Percentiles rank a stretch among this genome's conserved stretches.
Evolutionary conservation across 2,329 filamentous ascomycete genomes (phyloP).

Genomic region (Penicillium olsonii): DNA sequence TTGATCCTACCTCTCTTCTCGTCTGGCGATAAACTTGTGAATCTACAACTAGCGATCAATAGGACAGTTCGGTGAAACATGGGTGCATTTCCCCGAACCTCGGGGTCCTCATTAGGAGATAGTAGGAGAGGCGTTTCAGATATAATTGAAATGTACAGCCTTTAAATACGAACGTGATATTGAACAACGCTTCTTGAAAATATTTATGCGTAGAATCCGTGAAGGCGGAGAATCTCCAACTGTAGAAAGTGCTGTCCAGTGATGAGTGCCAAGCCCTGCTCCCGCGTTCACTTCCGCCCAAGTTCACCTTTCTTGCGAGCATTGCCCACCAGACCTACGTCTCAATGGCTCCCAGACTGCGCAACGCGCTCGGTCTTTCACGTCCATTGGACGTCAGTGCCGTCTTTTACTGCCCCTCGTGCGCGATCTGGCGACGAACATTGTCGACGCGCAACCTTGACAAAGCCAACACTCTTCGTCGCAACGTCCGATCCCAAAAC

Average conservation of each 20-base stretch:
- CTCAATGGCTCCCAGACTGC: constrained; percentile 44
- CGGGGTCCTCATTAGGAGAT: background rate
- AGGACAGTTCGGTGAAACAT: constrained; percentile 16
- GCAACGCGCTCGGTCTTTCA: constrained; percentile 38
- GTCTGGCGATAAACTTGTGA: constrained; percentile 14
- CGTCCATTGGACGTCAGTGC: constrained; percentile 26
- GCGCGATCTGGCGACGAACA: constrained; percentile 38
- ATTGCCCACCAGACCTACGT: constrained; percentile 1
- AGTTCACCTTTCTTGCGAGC: constrained; percentile 10
- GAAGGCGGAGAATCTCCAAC: too few relatives aligned
- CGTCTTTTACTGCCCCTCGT: constrained; percentile 45
- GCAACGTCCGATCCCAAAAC: constrained; percentile 5
- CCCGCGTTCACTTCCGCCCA: constrained; percentile 20
- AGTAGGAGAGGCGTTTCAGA: background rate
- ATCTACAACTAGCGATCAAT: constrained; percentile 15
- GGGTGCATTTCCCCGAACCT: constrained; percentile 5
- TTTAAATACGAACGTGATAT: background rate
- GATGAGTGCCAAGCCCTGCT: constrained; percentile 23
- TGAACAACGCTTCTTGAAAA: background rate
- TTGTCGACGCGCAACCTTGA: constrained; percentile 30
- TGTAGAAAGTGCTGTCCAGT: background rate
- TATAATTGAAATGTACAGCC: background rate
- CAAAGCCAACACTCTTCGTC: constrained; percentile 15
- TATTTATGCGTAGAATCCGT: too few relatives aligned
- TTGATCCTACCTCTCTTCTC: constrained; percentile 20